Percentiles rank a stretch among this genome's conserved stretches.
These are phyloP conservation scores for Metschnikowia lochheadii DNA, from an alignment of 805 yeast species.

Conservation along the genomic window DNA sequence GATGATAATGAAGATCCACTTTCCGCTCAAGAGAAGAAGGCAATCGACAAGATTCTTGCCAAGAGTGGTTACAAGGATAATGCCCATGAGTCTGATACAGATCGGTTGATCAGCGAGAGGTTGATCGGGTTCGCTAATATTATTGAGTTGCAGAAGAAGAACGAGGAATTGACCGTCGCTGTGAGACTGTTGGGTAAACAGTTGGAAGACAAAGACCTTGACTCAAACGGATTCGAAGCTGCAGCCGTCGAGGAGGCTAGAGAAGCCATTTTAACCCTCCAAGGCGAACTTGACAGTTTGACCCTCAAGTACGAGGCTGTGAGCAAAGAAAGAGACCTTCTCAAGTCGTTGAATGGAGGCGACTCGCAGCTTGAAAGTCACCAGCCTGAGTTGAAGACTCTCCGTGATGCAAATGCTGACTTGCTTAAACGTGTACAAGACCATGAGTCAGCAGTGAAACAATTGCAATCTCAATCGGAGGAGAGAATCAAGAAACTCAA, in stretches of 20 bases:
- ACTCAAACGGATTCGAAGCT: constrained; percentile 39
- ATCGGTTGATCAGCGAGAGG: constrained; percentile 64
- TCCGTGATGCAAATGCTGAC: constrained; percentile 26
- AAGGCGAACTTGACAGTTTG: constrained; percentile 51
- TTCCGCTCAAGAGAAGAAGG: constrained; percentile 58
- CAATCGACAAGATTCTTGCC: constrained; percentile 52
- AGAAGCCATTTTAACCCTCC: constrained; percentile 60
- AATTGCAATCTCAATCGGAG: constrained; percentile 36
- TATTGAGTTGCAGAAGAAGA: constrained; percentile 66
- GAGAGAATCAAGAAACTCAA: constrained; percentile 46
- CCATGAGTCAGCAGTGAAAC: constrained; percentile 33
- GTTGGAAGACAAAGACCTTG: constrained; percentile 60
- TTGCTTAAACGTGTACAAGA: constrained; percentile 33
- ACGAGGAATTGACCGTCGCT: constrained; percentile 64
- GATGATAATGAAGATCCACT: constrained; percentile 58
- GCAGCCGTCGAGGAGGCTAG: constrained; percentile 59
- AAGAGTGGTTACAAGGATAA: constrained; percentile 28
- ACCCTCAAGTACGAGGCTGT: constrained; percentile 51
- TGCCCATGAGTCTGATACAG: constrained; percentile 59
- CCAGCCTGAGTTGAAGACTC: constrained; percentile 20
- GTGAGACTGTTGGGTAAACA: constrained; percentile 69
- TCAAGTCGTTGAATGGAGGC: constrained; percentile 28
- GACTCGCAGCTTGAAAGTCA: constrained; percentile 5
- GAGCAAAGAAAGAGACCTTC: constrained; percentile 66
- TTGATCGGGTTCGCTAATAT: constrained; percentile 66